Evolutionary conservation across 2,329 filamentous ascomycete species (phyloP).

Genomic region (Arthrobotrys megalospora): DNA sequence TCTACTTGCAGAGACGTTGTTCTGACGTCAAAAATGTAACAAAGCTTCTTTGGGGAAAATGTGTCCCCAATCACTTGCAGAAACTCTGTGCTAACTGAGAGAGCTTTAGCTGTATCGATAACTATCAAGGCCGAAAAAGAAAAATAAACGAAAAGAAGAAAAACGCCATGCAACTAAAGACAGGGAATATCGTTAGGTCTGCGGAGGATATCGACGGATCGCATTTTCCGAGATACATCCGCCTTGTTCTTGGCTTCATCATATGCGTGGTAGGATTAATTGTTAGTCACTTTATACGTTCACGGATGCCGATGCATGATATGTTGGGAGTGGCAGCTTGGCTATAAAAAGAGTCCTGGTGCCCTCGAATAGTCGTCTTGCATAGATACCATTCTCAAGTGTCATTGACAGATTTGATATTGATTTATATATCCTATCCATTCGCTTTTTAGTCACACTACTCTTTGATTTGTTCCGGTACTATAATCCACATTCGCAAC

Average conservation of each 20-base stretch:
- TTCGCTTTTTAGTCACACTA: not conserved
- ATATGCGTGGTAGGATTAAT: constrained; percentile 14
- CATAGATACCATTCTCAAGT: not conserved
- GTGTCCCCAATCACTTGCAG: constrained; percentile 22
- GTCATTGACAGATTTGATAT: not conserved
- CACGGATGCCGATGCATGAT: not conserved
- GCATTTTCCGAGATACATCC: constrained; percentile 36
- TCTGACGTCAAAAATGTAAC: constrained; percentile 60
- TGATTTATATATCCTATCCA: constrained; percentile 1
- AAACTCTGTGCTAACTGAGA: constrained; percentile 33
- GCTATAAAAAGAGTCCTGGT: constrained; percentile 33
- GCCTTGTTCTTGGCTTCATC: constrained; percentile 45
- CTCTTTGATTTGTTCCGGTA: constrained; percentile 5
- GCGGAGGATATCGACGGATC: constrained; percentile 29
- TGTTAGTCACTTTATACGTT: not conserved
- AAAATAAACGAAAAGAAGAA: constrained; percentile 21
- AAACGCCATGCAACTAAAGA: not conserved
- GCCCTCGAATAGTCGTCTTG: not conserved
- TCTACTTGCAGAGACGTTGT: constrained; percentile 33
- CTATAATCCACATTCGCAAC: not conserved
- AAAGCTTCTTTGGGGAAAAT: constrained; percentile 27
- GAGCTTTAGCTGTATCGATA: constrained; percentile 36
- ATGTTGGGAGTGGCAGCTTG: not conserved
- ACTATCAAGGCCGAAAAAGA: constrained; percentile 10
- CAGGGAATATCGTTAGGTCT: constrained; percentile 23